Evolutionary conservation across 352 stramenopile species (phyloP), one percentile per base, ranked within the genome.

Genomic region (Bremia lactucae): DNA sequence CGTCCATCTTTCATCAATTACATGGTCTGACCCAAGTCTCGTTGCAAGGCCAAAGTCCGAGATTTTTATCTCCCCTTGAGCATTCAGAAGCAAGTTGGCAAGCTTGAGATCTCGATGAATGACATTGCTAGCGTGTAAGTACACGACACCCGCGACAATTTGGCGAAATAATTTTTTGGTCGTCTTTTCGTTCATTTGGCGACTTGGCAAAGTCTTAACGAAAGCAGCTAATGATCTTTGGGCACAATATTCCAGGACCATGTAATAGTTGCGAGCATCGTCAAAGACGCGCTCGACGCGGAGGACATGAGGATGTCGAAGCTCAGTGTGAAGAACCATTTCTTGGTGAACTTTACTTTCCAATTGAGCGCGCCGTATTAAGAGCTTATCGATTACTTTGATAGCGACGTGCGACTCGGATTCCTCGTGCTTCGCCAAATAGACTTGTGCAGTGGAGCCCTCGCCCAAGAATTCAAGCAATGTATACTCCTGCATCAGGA

Each of bases 61-160:
- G 45, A 87, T 79, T 48, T 85, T 84, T 21, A 83, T 65, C 23
- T 68, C 49, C 2, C 42, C 53, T 8, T 78, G 45, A 10, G 21
- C 47, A n/a, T 59, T 79, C 13, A 90, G 49, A 14, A 90, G 42
- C 36, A 90, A 33, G 13, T 90, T 90, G 5, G 74, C 68, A 8
- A 90, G 71, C 56, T 87, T 87, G 7, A 90, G 52, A 42, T 90
- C 74, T 31, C 74, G 60, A 39, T 90, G 78, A 46, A 90, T 83
- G 25, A 90, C 68, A 22, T 66, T 60, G 2, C 52, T 56, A 2
- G 25, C 62, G 42, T 89, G 76, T 14, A 89, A 57, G 43, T 86
- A 85, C 21, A 44, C 54, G 14, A 90, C 59, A 4, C 68, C 68
- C 4, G 49, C 23, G 2, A 73, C 56, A n/a, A 67, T 63, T 59